A percentile compares a stretch with the other conserved stretches of the same genome.
Conservation (phyloP, 2,329 filamentous ascomycete species). For the Camillea tinctor region DNA sequence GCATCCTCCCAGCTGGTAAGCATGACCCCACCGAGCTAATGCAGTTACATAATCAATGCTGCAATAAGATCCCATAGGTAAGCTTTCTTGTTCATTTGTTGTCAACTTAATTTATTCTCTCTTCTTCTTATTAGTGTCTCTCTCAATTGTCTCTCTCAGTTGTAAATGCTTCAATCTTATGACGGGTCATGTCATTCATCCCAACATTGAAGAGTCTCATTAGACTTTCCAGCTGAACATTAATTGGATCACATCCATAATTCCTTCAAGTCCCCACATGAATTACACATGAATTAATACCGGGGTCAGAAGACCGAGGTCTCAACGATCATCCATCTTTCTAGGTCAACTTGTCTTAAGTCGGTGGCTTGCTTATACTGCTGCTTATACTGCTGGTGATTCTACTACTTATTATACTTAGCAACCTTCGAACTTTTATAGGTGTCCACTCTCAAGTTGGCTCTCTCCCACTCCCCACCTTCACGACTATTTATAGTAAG, state of each 20-base stretch:
- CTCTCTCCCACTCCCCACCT: neutral
- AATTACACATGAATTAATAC: neutral
- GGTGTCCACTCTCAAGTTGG: neutral
- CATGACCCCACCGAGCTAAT: neutral
- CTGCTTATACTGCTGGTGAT: too few species aligned
- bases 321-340: neutral
- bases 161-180: too few species aligned
- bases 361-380: too few species aligned
- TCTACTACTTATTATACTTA: too few species aligned
- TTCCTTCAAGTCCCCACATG: neutral
- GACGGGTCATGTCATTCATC: neutral
- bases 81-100: too few species aligned
- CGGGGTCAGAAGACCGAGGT: neutral
- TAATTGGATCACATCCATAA: neutral
- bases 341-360: too few species aligned
- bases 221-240: neutral
- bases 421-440: neutral
- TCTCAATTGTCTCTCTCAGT: too few species aligned
- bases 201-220: neutral
- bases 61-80: neutral
- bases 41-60: neutral
- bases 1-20: neutral
- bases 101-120: too few species aligned
- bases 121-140: too few species aligned
- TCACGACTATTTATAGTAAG: neutral